Conservation (phyloP, 176 grass and related monocot genomes). For the Triticum aestivum region DNA sequence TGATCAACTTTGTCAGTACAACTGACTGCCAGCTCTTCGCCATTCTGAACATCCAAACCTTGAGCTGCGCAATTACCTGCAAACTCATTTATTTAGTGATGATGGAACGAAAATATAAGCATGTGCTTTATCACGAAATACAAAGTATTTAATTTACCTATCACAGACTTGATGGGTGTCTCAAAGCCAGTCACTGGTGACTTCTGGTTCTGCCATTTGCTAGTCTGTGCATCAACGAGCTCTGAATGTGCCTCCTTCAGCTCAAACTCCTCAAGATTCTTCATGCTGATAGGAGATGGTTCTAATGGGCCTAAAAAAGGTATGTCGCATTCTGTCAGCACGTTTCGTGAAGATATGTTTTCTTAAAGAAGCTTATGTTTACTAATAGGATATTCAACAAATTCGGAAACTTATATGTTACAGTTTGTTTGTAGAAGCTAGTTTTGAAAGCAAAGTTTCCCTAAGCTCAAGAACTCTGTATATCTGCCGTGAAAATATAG, state of each 20-base stretch:
- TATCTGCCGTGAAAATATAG: not conserved
- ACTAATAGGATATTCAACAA: not conserved
- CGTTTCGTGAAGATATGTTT: too few relatives aligned
- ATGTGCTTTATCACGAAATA: not conserved
- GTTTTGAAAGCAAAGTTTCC: not conserved
- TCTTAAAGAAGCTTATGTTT: not conserved
- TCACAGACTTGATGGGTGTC: slow-evolving; percentile 28
- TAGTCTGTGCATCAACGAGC: not conserved
- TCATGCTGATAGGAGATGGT: not conserved
- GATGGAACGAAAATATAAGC: not conserved
- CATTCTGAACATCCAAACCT: slow-evolving; percentile 7
- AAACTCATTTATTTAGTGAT: not conserved
- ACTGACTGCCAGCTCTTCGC: not conserved
- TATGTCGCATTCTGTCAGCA: not conserved
- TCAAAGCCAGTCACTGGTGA: slow-evolving; percentile 40
- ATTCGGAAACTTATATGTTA: not conserved
- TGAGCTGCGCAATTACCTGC: slow-evolving; percentile 19
- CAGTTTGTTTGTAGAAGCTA: not conserved
- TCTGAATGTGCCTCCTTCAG: not conserved
- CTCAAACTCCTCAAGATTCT: not conserved
- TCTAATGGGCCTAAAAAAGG: not conserved
- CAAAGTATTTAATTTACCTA: slow-evolving; percentile 28
- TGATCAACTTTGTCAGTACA: not conserved
- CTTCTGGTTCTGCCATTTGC: slow-evolving; percentile 34
- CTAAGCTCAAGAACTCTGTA: not conserved